Percentiles rank a stretch among this genome's conserved stretches.
Evolutionary conservation across 2,329 filamentous ascomycete species (phyloP).

Genomic region (Anthostomella pinea): DNA sequence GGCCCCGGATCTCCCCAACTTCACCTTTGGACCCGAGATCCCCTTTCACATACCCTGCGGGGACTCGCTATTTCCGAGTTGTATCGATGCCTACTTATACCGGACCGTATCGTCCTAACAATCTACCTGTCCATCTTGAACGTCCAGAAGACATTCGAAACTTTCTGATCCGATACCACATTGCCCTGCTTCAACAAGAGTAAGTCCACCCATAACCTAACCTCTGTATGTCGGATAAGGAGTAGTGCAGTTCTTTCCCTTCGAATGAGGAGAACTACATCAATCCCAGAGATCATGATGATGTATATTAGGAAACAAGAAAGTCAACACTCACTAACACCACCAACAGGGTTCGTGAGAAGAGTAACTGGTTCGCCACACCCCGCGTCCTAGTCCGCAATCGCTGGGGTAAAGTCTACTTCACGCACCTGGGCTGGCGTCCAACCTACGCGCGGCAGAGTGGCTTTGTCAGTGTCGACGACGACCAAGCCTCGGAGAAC

Average conservation of each 20-base stretch:
- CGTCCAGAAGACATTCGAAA: slow-evolving; percentile 40
- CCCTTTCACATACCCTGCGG: no score
- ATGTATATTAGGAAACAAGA: neutral
- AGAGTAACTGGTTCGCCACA: slow-evolving; percentile 28
- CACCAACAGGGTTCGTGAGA: slow-evolving; percentile 23
- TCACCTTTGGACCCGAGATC: slow-evolving; percentile 1
- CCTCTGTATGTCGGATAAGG: no score
- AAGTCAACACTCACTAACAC: neutral
- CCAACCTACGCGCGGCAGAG: slow-evolving; percentile 8
- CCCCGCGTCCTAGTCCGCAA: slow-evolving; percentile 28
- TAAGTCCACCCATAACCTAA: no score
- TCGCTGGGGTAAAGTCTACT: slow-evolving; percentile 26
- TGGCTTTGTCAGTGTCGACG: slow-evolving; percentile 12
- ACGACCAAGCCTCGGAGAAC: slow-evolving; percentile 7
- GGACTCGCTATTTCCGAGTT: no score
- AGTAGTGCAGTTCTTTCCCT: no score
- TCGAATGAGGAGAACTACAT: no score
- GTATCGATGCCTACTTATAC: no score
- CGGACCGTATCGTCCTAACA: no score
- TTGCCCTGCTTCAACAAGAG: slow-evolving; percentile 47
- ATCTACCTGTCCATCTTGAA: no score
- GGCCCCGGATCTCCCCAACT: slow-evolving; percentile 24
- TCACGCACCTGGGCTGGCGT: slow-evolving; percentile 23
- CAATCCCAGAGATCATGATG: no score
- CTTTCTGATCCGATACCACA: slow-evolving; percentile 44